Conservation (phyloP, 2,329 filamentous ascomycete species). For the Thielaviopsis euricoi region DNA sequence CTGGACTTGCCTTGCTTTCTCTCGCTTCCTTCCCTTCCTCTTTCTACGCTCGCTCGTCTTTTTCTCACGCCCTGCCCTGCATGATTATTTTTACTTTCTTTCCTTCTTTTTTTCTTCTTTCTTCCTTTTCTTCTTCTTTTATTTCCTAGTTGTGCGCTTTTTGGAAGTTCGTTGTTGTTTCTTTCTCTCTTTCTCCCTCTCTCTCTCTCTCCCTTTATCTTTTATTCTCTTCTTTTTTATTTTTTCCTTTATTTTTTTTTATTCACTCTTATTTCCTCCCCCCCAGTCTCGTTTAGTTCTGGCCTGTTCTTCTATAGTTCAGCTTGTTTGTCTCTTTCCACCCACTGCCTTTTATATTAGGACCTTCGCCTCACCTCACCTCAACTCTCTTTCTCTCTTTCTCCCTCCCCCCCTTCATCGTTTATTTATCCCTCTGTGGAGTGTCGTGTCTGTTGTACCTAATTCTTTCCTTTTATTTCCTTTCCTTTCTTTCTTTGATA, state of each 20-base stretch:
- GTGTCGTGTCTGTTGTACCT: slow-evolving; percentile 9
- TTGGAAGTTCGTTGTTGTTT: slow-evolving; percentile 2
- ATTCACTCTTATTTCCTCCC: slow-evolving; percentile 16
- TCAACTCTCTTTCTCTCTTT: slow-evolving; percentile 2
- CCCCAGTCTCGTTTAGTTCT: slow-evolving; percentile 1
- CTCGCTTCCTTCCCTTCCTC: not conserved
- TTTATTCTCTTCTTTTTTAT: slow-evolving; percentile 17
- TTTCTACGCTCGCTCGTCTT: slow-evolving; percentile 1
- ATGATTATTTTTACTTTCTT: no score
- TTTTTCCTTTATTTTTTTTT: slow-evolving; percentile 14
- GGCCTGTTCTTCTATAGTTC: not conserved
- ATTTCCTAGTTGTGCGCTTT: not conserved
- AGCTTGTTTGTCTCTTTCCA: slow-evolving; percentile 13
- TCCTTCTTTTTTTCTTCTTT: no score
- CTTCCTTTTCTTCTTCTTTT: no score
- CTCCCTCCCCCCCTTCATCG: not conserved
- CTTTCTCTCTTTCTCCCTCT: slow-evolving; percentile 16
- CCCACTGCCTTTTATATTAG: no score
- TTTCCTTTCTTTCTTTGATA: slow-evolving; percentile 6
- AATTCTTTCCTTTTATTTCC: slow-evolving; percentile 16
- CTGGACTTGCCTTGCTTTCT: not conserved
- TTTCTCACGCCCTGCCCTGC: no score
- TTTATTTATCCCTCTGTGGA: slow-evolving; percentile 2
- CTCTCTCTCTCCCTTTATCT: slow-evolving; percentile 13
- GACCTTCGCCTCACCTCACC: slow-evolving; percentile 15